phyloP scores from a whole-genome alignment of 805 yeast species.

The Yarrowia osloensis region DNA sequence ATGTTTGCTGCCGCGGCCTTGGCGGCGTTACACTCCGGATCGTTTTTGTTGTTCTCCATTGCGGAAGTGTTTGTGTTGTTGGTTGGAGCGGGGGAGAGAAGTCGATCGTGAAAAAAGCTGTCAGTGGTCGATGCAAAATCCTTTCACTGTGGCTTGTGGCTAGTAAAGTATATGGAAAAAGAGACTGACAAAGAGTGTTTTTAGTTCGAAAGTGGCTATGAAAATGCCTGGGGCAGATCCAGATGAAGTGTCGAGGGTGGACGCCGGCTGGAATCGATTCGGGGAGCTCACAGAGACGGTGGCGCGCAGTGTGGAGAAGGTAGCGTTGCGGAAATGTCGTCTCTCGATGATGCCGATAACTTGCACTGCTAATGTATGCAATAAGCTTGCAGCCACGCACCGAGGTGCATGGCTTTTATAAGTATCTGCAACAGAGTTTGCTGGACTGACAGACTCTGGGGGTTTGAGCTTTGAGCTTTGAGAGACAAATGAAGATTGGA shows the following conservation, averaged over 20 bases:
- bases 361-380: constrained; percentile 17
- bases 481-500: neutral
- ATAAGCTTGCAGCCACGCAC: constrained; percentile 24
- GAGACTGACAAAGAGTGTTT: constrained; percentile 4
- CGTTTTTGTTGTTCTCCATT: constrained; percentile 8
- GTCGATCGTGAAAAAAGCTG: constrained; percentile 13
- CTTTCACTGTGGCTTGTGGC: constrained; percentile 30
- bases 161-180: constrained; percentile 23
- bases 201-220: constrained; percentile 5
- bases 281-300: neutral
- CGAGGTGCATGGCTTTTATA: constrained; percentile 18
- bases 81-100: neutral
- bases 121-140: constrained; percentile 9
- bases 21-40: neutral
- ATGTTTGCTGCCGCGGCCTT: constrained; percentile 2
- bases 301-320: neutral
- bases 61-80: neutral
- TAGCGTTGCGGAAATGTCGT: neutral
- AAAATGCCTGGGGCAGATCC: neutral
- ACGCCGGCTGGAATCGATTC: neutral
- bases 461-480: neutral
- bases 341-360: constrained; percentile 12
- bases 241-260: neutral
- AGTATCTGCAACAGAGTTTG: constrained; percentile 7
- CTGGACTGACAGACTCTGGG: neutral